A percentile compares a stretch with the other conserved stretches of the same genome.
phyloP scores from a whole-genome alignment of 83 land plant genomes.

The Picea mariana region DNA sequence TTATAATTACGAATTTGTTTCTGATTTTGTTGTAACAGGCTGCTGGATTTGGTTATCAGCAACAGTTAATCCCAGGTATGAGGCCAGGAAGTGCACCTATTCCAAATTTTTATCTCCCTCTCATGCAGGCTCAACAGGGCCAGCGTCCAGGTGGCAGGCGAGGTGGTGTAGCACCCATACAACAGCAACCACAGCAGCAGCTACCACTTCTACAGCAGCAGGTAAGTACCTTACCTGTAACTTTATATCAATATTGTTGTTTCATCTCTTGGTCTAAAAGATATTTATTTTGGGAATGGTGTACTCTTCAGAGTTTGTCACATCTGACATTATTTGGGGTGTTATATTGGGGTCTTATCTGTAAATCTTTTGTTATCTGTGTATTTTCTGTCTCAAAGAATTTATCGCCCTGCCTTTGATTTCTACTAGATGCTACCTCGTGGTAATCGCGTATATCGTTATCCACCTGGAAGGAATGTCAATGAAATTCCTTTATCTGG shows the following conservation, averaged over 20 bases:
- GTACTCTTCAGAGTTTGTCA: neutral
- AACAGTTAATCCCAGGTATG: constrained; percentile 71
- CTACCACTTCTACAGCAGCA: constrained; percentile 57
- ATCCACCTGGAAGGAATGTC: constrained; percentile 75
- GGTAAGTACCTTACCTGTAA: constrained; percentile 21
- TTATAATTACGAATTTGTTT: neutral
- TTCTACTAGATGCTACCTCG: constrained; percentile 71
- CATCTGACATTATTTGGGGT: no score
- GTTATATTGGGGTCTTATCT: no score
- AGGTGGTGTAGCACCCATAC: constrained; percentile 40
- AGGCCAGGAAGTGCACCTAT: constrained; percentile 70
- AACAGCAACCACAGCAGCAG: constrained; percentile 67
- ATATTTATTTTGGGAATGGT: neutral
- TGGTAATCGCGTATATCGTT: constrained; percentile 76
- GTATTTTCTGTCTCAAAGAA: neutral
- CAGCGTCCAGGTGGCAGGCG: constrained; percentile 70
- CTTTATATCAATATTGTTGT: neutral
- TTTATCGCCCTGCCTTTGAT: neutral
- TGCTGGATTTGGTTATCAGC: constrained; percentile 75
- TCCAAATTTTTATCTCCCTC: constrained; percentile 57
- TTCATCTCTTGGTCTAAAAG: neutral
- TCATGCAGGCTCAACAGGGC: constrained; percentile 68
- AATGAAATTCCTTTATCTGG: constrained; percentile 64
- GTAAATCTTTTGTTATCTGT: neutral
- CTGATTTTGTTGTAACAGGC: constrained; percentile 27